Conservation (phyloP, 352 stramenopile species). For the Pythium dissotocum region DNA sequence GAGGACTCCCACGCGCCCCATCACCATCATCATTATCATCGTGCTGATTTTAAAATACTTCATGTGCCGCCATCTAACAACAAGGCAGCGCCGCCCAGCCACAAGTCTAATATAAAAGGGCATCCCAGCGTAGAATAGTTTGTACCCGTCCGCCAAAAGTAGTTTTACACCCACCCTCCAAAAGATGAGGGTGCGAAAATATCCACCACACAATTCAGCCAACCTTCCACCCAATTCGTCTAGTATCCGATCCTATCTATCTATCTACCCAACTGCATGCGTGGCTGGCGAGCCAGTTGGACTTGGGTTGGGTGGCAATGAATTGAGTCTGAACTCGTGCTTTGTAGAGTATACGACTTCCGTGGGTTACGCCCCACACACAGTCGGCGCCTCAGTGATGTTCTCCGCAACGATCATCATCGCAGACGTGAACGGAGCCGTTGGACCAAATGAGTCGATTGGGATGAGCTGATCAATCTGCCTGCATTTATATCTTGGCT, state of each 20-base stretch:
- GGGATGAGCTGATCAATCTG: background rate
- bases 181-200: background rate
- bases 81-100: constrained; percentile 1
- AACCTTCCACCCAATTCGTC: background rate
- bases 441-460: background rate
- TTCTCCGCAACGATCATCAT: background rate
- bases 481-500: background rate
- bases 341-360: background rate
- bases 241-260: background rate
- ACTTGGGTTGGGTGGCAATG: too few relatives aligned
- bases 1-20: background rate
- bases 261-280: too few relatives aligned
- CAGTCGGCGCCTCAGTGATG: background rate
- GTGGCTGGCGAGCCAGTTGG: too few relatives aligned
- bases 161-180: background rate
- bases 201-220: background rate
- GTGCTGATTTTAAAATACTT: background rate
- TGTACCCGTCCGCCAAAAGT: background rate
- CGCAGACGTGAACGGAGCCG: background rate
- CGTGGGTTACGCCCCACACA: background rate
- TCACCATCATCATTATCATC: background rate
- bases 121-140: constrained; percentile 2
- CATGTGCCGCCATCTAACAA: background rate
- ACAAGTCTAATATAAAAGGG: constrained; percentile 1
- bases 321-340: background rate